These are phyloP conservation scores for Sarocladiaceae sp. DNA, from an alignment of 2,329 filamentous ascomycete species.

Conservation along the genomic window DNA sequence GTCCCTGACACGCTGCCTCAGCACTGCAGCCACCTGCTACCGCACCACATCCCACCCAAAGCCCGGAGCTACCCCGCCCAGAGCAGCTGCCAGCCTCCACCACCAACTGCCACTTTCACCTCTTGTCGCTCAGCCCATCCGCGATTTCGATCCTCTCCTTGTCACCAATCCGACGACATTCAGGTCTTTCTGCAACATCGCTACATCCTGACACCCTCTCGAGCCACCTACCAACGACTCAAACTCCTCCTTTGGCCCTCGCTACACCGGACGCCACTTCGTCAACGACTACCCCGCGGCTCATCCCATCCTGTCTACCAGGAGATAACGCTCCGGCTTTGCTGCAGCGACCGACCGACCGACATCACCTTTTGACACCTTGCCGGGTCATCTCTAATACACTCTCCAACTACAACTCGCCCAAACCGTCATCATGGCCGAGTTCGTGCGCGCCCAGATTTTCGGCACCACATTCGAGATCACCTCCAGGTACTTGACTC, in stretches of 20 bases:
- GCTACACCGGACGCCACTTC: not conserved
- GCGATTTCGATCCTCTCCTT: no score
- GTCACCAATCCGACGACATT: no score
- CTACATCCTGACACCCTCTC: no score
- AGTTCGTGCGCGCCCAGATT: constrained; percentile 98
- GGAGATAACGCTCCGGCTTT: constrained; percentile 7
- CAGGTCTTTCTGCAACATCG: no score
- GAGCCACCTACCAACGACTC: no score
- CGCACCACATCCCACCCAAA: not conserved
- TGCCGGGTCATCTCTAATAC: not conserved
- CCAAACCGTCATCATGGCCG: constrained; percentile 66
- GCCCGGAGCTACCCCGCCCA: constrained; percentile 7
- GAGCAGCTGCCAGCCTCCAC: not conserved
- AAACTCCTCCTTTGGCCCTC: not conserved
- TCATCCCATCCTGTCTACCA: not conserved
- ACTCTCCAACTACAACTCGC: no score
- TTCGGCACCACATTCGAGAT: constrained; percentile 99
- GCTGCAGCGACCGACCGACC: not conserved
- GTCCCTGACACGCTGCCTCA: no score
- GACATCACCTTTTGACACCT: not conserved
- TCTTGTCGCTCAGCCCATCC: no score
- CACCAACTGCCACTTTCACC: not conserved
- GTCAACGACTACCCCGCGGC: not conserved
- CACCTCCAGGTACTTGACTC: constrained; percentile 76
- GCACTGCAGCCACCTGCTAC: not conserved